Percentiles rank a stretch among this genome's conserved stretches.
Evolutionary conservation across 2,329 filamentous ascomycete genomes (phyloP).

Genomic region (Myriosclerotinia curreyana): DNA sequence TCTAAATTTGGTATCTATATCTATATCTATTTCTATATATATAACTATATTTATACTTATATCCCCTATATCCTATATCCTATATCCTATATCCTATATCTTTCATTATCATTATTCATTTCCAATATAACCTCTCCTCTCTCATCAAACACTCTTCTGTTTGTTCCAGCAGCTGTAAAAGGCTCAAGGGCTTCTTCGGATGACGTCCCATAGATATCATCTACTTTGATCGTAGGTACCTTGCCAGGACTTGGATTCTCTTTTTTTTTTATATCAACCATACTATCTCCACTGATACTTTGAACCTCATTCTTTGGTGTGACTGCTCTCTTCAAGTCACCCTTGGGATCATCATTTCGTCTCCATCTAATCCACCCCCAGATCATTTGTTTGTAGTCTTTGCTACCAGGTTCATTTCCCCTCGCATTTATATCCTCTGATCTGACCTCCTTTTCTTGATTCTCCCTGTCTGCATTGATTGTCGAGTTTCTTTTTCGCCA

Average conservation of each 20-base stretch:
- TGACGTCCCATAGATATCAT: background rate
- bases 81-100: background rate
- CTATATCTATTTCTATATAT: background rate
- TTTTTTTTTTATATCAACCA: background rate
- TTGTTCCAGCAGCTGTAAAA: background rate
- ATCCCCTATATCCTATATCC: background rate
- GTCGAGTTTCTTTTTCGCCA: constrained; percentile 10
- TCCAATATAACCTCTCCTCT: too few relatives aligned
- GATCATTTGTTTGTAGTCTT: background rate
- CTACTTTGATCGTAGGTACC: background rate
- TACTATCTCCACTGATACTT: background rate
- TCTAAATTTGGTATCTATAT: background rate
- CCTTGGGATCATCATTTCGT: background rate
- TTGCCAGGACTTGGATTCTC: background rate
- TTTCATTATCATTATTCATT: background rate
- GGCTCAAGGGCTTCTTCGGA: background rate
- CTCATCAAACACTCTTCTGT: constrained; percentile 2
- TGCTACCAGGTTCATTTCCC: background rate
- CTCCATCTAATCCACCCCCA: background rate
- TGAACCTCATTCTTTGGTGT: background rate
- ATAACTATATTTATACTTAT: too few relatives aligned
- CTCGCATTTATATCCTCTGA: background rate
- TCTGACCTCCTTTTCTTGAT: constrained; percentile 6
- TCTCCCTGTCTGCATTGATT: background rate
- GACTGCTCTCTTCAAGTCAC: background rate